Evolutionary conservation across 75 land plant genomes (phyloP).

Genomic region (Pinus taeda): DNA sequence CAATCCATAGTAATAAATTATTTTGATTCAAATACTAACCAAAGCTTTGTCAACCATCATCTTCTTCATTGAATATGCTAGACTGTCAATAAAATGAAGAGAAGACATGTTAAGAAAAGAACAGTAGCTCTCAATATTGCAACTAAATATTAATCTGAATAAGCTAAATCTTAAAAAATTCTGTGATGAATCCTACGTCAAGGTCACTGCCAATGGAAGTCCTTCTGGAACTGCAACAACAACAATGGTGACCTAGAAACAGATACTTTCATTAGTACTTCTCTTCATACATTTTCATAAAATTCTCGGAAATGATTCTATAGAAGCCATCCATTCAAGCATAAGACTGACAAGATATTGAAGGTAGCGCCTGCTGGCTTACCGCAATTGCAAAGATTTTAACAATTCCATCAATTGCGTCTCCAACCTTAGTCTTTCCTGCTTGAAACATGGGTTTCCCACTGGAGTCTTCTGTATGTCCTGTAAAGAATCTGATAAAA

Average conservation of each 20-base stretch:
- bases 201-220: conserved; percentile 86
- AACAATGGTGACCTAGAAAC: conserved; percentile 70
- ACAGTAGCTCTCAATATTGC: too few species aligned
- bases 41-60: conserved; percentile 71
- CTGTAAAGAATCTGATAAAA: conserved; percentile 48
- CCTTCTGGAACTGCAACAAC: conserved; percentile 96
- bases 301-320: background rate
- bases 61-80: conserved; percentile 64
- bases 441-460: conserved; percentile 24
- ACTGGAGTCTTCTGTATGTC: conserved; percentile 33
- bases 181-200: conserved; percentile 54
- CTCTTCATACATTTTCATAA: background rate
- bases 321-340: background rate
- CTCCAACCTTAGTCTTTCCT: conserved; percentile 35
- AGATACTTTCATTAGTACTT: background rate
- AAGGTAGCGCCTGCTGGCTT: conserved; percentile 11
- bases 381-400: conserved; percentile 71
- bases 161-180: background rate
- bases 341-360: background rate
- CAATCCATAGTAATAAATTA: background rate
- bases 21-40: conserved; percentile 22
- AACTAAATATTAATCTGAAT: too few species aligned
- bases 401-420: conserved; percentile 36
- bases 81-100: conserved; percentile 20
- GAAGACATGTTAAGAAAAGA: background rate